Conservation (phyloP, 2,329 filamentous ascomycete species). For the Epichloe sibirici region DNA sequence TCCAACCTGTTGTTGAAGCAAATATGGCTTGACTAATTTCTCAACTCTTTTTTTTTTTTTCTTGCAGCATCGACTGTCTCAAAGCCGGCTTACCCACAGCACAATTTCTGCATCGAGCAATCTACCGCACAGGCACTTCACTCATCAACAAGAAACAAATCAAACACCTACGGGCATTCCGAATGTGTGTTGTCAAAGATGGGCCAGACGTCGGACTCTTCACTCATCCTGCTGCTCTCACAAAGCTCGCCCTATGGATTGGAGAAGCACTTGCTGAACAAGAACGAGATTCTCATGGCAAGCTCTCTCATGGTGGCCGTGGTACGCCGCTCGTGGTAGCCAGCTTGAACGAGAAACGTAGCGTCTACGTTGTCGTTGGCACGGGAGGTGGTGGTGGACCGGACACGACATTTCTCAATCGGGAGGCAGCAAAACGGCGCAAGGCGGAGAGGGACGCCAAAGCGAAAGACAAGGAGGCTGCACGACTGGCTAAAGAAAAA, state of each 20-base stretch:
- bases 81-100: conserved; percentile 69
- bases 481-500: conserved; percentile 44
- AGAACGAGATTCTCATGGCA: conserved; percentile 64
- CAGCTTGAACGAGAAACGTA: conserved; percentile 73
- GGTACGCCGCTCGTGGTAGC: conserved; percentile 84
- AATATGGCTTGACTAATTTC: too few relatives aligned
- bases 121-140: conserved; percentile 82
- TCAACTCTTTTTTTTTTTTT: neutral
- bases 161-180: conserved; percentile 80
- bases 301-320: conserved; percentile 53
- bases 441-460: conserved; percentile 52
- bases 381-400: conserved; percentile 78
- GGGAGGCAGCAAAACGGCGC: conserved; percentile 51
- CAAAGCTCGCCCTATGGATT: conserved; percentile 89
- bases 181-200: conserved; percentile 92
- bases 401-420: conserved; percentile 55
- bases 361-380: conserved; percentile 86
- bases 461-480: conserved; percentile 48
- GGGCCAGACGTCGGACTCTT: conserved; percentile 87
- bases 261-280: conserved; percentile 85
- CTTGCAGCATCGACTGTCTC: conserved; percentile 56
- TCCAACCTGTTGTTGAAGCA: conserved; percentile 5
- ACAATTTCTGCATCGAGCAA: conserved; percentile 81
- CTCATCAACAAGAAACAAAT: conserved; percentile 91
- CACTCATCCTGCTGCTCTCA: conserved; percentile 81